Conservation (phyloP, 2,329 filamentous ascomycete genomes). For the Botrytis tulipae region DNA sequence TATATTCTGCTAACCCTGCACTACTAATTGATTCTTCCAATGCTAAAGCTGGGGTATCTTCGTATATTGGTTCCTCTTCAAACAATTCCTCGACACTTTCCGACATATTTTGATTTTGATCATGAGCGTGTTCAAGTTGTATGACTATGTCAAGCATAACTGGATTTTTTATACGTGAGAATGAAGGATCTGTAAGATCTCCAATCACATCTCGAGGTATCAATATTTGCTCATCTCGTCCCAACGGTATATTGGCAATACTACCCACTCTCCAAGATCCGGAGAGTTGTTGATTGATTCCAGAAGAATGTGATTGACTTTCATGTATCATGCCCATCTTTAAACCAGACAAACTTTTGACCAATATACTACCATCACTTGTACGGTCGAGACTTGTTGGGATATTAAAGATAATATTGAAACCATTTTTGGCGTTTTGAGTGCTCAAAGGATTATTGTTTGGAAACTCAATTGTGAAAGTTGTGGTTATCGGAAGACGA, state of each 20-base stretch:
- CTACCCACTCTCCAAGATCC: constrained; percentile 70
- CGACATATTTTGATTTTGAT: constrained; percentile 26
- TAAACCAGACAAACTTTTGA: constrained; percentile 55
- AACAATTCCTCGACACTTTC: constrained; percentile 29
- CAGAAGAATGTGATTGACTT: constrained; percentile 41
- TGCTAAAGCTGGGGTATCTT: constrained; percentile 16
- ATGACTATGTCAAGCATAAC: constrained; percentile 73
- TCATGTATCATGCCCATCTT: constrained; percentile 68
- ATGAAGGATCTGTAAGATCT: constrained; percentile 78
- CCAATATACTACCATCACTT: constrained; percentile 46
- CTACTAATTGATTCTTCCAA: constrained; percentile 24
- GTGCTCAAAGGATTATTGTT: constrained; percentile 41
- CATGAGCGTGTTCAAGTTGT: constrained; percentile 40
- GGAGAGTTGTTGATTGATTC: constrained; percentile 40
- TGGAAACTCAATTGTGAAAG: constrained; percentile 66
- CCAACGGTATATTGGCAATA: constrained; percentile 76
- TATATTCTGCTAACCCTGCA: constrained; percentile 37
- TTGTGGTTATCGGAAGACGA: constrained; percentile 66
- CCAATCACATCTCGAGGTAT: constrained; percentile 74
- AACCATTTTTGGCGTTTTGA: constrained; percentile 26
- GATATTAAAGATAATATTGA: constrained; percentile 43
- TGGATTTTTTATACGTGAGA: constrained; percentile 72
- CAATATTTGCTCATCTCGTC: constrained; percentile 83
- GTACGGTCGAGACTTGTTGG: constrained; percentile 50
- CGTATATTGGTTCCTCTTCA: constrained; percentile 25